phyloP scores from a whole-genome alignment of 164 flowering plant genomes.

The Paratinospora sagittata region DNA sequence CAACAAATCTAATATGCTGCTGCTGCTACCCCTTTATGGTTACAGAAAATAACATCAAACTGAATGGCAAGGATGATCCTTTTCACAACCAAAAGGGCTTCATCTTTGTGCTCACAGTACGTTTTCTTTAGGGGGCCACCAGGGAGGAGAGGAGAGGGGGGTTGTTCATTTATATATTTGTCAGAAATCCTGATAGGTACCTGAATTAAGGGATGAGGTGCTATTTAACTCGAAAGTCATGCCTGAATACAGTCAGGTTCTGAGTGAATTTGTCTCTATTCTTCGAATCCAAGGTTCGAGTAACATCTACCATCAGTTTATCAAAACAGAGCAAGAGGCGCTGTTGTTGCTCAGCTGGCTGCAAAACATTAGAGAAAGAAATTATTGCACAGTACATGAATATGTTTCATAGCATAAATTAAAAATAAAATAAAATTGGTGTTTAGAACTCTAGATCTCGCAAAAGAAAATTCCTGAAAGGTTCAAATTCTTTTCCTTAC shows the following conservation, averaged over 20 bases:
- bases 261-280: slow-evolving; percentile 96
- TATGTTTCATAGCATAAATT: neutral
- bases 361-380: slow-evolving; percentile 23
- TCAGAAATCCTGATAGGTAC: neutral
- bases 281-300: slow-evolving; percentile 76
- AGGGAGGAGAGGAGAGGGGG: neutral
- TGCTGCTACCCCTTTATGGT: neutral
- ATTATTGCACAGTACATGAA: neutral
- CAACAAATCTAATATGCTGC: neutral
- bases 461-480: too few relatives aligned
- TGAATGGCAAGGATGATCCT: neutral
- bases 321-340: slow-evolving; percentile 78
- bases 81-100: neutral
- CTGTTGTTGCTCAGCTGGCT: slow-evolving; percentile 83
- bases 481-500: too few relatives aligned
- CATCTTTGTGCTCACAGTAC: neutral
- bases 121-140: neutral
- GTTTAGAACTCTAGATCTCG: too few relatives aligned
- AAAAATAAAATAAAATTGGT: neutral
- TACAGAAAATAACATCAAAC: neutral
- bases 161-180: neutral
- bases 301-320: slow-evolving; percentile 85
- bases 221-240: slow-evolving; percentile 83
- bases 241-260: slow-evolving; percentile 76
- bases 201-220: neutral